Percentiles rank a stretch among this genome's conserved stretches.
Evolutionary conservation across 495 filamentous ascomycete species (phyloP).

Genomic region (Friedmanniomyces endolithicus): DNA sequence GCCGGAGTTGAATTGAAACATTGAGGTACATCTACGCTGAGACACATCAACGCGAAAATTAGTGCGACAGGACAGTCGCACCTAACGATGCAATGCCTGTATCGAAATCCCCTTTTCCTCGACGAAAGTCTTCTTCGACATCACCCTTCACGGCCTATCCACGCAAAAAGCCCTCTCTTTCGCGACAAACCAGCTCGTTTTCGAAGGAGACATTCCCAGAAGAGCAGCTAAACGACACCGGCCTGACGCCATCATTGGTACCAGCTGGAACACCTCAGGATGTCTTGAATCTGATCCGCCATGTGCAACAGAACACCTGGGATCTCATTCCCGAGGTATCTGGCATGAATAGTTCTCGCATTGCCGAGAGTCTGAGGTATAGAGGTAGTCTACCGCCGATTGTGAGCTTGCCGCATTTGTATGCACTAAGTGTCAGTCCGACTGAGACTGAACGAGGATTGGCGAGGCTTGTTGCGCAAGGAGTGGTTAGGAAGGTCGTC

Average conservation of each 20-base stretch:
- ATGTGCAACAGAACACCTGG: slow-evolving; percentile 56
- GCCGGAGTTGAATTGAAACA: too few relatives aligned
- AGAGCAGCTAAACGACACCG: slow-evolving; percentile 45
- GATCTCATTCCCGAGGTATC: slow-evolving; percentile 49
- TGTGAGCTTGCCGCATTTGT: slow-evolving; percentile 58
- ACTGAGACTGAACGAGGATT: slow-evolving; percentile 66
- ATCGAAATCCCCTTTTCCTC: slow-evolving; percentile 15
- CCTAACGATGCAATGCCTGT: slow-evolving; percentile 4
- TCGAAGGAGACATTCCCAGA: slow-evolving; percentile 33
- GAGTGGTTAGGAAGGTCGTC: slow-evolving; percentile 51
- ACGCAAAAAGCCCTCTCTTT: slow-evolving; percentile 6
- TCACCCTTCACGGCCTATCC: slow-evolving; percentile 4
- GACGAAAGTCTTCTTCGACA: slow-evolving; percentile 11
- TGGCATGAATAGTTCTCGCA: slow-evolving; percentile 63
- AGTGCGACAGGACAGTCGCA: too few relatives aligned
- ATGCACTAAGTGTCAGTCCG: slow-evolving; percentile 50
- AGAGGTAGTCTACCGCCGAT: slow-evolving; percentile 54
- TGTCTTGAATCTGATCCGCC: slow-evolving; percentile 51
- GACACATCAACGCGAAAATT: too few relatives aligned
- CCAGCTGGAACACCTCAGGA: slow-evolving; percentile 45
- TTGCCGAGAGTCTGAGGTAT: slow-evolving; percentile 58
- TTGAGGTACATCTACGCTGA: too few relatives aligned
- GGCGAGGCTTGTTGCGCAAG: slow-evolving; percentile 46
- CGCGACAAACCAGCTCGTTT: background rate
- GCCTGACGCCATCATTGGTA: slow-evolving; percentile 40